These are phyloP conservation scores for Trichocomaceae sp. DNA, from an alignment of 2,329 filamentous ascomycete species.

Conservation along the genomic window DNA sequence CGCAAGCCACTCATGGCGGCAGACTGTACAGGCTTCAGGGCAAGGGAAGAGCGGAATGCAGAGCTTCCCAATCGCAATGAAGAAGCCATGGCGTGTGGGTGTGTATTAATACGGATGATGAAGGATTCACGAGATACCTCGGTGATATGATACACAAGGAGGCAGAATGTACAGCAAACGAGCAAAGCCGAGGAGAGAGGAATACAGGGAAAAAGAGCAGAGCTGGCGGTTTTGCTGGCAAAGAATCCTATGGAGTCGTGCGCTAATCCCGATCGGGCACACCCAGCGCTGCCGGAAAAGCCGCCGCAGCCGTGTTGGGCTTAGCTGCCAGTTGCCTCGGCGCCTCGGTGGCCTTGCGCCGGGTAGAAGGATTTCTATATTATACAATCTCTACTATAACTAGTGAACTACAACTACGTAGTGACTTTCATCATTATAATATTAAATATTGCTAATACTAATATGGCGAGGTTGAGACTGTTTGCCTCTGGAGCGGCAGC, in stretches of 20 bases:
- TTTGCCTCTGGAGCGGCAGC: not conserved
- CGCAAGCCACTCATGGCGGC: slow-evolving; percentile 75
- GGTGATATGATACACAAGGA: slow-evolving; percentile 11
- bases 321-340: not conserved
- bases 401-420: no score
- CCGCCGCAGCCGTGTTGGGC: slow-evolving; percentile 1
- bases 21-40: slow-evolving; percentile 61
- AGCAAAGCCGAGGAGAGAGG: slow-evolving; percentile 16
- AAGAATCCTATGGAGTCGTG: not conserved
- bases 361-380: not conserved
- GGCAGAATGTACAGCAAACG: slow-evolving; percentile 7
- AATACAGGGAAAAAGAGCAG: slow-evolving; percentile 23
- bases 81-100: slow-evolving; percentile 63
- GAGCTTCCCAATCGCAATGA: slow-evolving; percentile 73
- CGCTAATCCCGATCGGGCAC: slow-evolving; percentile 1
- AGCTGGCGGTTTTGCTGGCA: slow-evolving; percentile 1
- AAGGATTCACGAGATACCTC: slow-evolving; percentile 14
- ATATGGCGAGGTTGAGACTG: not conserved
- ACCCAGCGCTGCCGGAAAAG: slow-evolving; percentile 1
- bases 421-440: no score
- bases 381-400: no score
- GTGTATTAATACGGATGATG: slow-evolving; percentile 19
- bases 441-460: no score
- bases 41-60: slow-evolving; percentile 68
- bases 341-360: not conserved